Evolutionary conservation across 805 yeast genomes (phyloP).

Genomic region (Candida michaelii): DNA sequence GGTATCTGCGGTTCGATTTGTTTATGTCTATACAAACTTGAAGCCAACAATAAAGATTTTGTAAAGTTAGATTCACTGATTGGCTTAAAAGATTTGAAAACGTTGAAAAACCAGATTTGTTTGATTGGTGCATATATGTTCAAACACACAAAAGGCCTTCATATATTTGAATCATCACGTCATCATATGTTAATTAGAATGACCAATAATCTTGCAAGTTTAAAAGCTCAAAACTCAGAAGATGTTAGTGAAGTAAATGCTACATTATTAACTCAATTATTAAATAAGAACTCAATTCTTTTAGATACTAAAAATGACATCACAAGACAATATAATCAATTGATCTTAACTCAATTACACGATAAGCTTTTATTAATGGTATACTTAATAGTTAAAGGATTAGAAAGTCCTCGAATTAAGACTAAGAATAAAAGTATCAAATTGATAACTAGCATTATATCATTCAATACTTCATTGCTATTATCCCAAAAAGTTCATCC

Average conservation of each 20-base stretch:
- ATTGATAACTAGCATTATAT: constrained; percentile 55
- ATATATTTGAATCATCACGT: not conserved
- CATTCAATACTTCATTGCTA: constrained; percentile 52
- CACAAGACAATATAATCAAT: not conserved
- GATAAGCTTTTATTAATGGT: not conserved
- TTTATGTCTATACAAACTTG: not conserved
- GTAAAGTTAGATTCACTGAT: not conserved
- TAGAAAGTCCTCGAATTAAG: constrained; percentile 33
- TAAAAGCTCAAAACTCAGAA: not conserved
- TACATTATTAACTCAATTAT: not conserved
- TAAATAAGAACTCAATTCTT: not conserved
- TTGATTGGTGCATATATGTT: not conserved
- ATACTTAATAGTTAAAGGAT: constrained; percentile 8
- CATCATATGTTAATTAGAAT: not conserved
- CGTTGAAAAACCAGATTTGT: not conserved
- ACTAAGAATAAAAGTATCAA: constrained; percentile 59
- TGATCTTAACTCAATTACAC: not conserved
- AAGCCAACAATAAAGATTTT: not conserved
- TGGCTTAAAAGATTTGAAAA: not conserved
- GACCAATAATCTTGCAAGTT: not conserved
- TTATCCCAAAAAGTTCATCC: constrained; percentile 49
- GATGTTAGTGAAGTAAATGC: not conserved
- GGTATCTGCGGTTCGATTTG: constrained; percentile 9
- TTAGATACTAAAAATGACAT: not conserved
- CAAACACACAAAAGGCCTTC: not conserved